Conservation (phyloP, 140 eudicot species). For the Bidens hawaiensis region DNA sequence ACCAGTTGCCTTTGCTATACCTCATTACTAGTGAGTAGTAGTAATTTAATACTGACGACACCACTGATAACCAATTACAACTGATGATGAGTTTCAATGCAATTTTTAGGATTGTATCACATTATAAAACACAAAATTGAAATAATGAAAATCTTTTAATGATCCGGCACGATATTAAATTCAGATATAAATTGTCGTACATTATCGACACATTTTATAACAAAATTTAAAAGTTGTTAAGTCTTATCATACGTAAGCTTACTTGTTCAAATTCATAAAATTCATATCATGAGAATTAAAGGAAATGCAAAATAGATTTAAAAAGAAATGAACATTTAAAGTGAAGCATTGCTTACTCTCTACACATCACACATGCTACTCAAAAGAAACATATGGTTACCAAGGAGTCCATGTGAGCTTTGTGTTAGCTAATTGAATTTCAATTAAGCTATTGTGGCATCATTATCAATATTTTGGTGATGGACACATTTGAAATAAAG, state of each 20-base stretch:
- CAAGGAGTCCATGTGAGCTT: conserved; percentile 21
- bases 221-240: background rate
- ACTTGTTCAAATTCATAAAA: background rate
- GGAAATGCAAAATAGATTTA: background rate
- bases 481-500: conserved; percentile 21
- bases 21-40: too few species aligned
- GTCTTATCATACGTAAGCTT: background rate
- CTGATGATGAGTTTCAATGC: too few species aligned
- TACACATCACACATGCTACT: conserved; percentile 6
- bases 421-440: conserved; percentile 35
- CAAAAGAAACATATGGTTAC: conserved; percentile 10
- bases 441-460: conserved; percentile 29
- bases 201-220: background rate
- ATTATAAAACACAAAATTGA: background rate
- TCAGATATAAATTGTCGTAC: conserved; percentile 2
- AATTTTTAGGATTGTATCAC: too few species aligned
- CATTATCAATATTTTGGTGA: conserved; percentile 29
- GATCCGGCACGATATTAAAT: background rate
- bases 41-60: too few species aligned
- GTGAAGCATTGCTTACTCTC: conserved; percentile 21
- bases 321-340: conserved; percentile 1
- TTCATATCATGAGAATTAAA: background rate
- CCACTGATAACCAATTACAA: too few species aligned
- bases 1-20: too few species aligned
- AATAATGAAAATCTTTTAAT: background rate